Evolutionary conservation across 495 filamentous ascomycete genomes (phyloP).

Genomic region (Xylaria flabelliformis): DNA sequence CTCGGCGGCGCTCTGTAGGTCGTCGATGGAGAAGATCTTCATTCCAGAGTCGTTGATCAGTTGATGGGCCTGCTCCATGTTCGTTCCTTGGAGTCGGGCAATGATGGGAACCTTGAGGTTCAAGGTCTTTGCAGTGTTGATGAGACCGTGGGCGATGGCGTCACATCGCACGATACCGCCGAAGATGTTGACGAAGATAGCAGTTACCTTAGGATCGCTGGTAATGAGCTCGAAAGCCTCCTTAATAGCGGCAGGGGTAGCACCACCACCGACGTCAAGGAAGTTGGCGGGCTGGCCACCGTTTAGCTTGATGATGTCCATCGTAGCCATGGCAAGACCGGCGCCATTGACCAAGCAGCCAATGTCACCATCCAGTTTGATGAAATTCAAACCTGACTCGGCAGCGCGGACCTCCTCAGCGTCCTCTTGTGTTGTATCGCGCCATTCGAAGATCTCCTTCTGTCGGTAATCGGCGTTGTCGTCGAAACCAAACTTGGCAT

Average conservation of each 20-base stretch:
- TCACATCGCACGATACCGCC: conserved; percentile 98
- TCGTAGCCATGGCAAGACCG: conserved; percentile 98
- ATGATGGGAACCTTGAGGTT: conserved; percentile 95
- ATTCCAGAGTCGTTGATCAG: conserved; percentile 97
- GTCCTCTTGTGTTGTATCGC: conserved; percentile 95
- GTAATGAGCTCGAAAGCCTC: conserved; percentile 98
- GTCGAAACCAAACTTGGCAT: conserved; percentile 96
- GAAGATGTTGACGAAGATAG: conserved; percentile 99
- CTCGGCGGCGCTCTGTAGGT: conserved; percentile 95
- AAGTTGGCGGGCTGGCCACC: conserved; percentile 97
- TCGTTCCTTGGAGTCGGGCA: conserved; percentile 95
- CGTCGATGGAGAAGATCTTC: conserved; percentile 99
- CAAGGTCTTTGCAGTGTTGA: conserved; percentile 91
- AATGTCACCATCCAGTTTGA: conserved; percentile 99
- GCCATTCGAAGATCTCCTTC: conserved; percentile 92
- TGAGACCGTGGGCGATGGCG: conserved; percentile 94
- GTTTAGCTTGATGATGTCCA: conserved; percentile 99
- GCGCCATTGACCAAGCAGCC: conserved; percentile 99
- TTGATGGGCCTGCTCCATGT: conserved; percentile 94
- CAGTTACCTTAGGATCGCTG: conserved; percentile 95
- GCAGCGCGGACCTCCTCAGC: conserved; percentile 96
- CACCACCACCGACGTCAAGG: conserved; percentile 97
- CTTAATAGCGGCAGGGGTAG: conserved; percentile 95
- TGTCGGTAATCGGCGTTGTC: conserved; percentile 99
- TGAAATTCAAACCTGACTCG: conserved; percentile 95